Evolutionary conservation across 192 early-diverging fungal species (phyloP).

Genomic region (Coemansia sp.): DNA sequence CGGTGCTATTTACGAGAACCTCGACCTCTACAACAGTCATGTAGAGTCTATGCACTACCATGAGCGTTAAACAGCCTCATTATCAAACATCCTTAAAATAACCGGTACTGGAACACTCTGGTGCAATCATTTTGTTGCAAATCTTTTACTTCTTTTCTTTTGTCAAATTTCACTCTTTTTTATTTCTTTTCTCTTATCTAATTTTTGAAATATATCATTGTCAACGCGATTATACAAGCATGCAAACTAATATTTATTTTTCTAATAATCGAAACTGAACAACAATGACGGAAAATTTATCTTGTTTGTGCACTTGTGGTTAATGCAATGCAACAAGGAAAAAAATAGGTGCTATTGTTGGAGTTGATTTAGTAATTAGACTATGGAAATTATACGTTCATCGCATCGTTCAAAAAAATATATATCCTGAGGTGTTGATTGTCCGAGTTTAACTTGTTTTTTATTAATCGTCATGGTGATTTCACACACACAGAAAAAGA

Average conservation of each 20-base stretch:
- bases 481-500: background rate
- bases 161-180: no score
- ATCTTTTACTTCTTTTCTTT: no score
- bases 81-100: no score
- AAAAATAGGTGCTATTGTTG: background rate
- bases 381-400: no score
- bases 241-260: no score
- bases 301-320: background rate
- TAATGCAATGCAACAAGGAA: background rate
- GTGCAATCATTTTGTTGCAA: background rate
- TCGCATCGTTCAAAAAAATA: no score
- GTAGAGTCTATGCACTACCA: conserved; percentile 52
- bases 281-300: background rate
- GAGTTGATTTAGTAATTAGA: no score
- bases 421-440: background rate
- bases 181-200: no score
- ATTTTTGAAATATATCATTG: no score
- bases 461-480: background rate
- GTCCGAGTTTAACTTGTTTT: background rate
- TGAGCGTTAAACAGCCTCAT: conserved; percentile 26
- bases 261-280: no score
- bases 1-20: conserved; percentile 44
- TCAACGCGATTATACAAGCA: no score
- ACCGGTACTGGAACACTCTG: no score
- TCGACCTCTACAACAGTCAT: conserved; percentile 44